Percentiles rank a stretch among this genome's conserved stretches.
Evolutionary conservation across 805 yeast genomes (phyloP).

Genomic region (Wickerhamomyces bisporus): DNA sequence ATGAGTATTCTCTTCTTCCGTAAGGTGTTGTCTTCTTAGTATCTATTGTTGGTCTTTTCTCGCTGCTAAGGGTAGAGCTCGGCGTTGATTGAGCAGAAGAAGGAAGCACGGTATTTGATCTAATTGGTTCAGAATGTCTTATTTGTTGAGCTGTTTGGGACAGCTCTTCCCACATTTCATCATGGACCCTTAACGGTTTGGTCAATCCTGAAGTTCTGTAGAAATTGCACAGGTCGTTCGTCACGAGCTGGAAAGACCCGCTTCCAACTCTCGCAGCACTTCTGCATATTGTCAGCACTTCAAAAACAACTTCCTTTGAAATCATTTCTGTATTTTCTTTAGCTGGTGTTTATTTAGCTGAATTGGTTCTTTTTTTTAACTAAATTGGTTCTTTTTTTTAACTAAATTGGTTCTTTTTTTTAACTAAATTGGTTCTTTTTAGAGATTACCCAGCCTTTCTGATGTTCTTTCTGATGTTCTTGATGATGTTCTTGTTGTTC

Average conservation of each 20-base stretch:
- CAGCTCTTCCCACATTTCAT: conserved; percentile 21
- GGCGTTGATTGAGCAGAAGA: neutral
- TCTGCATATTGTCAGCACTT: conserved; percentile 14
- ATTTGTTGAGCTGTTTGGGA: conserved; percentile 5
- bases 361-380: neutral
- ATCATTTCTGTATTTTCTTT: conserved; percentile 8
- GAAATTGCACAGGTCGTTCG: conserved; percentile 11
- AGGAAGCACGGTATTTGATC: conserved; percentile 1
- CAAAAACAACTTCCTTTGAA: conserved; percentile 16
- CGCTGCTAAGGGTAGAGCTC: neutral
- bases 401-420: too few species aligned
- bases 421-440: too few species aligned
- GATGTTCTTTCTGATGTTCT: too few species aligned
- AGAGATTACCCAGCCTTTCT: too few species aligned
- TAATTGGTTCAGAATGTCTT: conserved; percentile 4
- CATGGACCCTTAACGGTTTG: conserved; percentile 18
- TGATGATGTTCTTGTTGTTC: too few species aligned
- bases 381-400: neutral
- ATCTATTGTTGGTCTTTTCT: conserved; percentile 7
- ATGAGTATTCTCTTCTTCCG: conserved; percentile 6
- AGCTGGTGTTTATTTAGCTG: neutral
- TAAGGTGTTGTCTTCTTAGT: neutral
- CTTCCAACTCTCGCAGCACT: conserved; percentile 12
- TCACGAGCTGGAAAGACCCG: conserved; percentile 10
- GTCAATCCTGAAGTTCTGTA: conserved; percentile 20